These are phyloP conservation scores for Scortechinia acanthostroma DNA, from an alignment of 2,329 filamentous ascomycete species.

Conservation along the genomic window DNA sequence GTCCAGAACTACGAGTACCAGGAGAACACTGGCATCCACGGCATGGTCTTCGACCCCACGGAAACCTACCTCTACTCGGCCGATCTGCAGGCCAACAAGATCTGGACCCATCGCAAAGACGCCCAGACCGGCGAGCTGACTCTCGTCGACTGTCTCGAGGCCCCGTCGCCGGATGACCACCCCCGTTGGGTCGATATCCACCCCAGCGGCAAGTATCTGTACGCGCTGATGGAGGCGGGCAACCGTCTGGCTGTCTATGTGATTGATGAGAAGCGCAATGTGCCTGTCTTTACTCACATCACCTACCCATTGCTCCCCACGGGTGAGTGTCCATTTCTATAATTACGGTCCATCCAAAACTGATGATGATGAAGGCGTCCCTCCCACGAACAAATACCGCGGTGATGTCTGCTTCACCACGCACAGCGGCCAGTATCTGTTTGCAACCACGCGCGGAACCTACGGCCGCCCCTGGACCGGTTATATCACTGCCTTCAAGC, in stretches of 20 bases:
- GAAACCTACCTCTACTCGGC: constrained; percentile 75
- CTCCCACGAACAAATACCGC: constrained; percentile 64
- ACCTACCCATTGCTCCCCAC: constrained; percentile 75
- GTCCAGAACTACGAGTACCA: constrained; percentile 71
- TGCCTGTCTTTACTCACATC: constrained; percentile 73
- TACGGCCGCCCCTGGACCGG: constrained; percentile 68
- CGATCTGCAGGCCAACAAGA: constrained; percentile 70
- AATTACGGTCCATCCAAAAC: constrained; percentile 9
- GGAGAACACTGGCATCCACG: constrained; percentile 66
- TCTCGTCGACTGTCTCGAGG: constrained; percentile 67
- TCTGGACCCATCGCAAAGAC: constrained; percentile 78
- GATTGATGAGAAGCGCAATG: constrained; percentile 65
- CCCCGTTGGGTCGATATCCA: constrained; percentile 85
- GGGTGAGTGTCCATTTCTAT: constrained; percentile 36
- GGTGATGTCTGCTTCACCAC: constrained; percentile 77
- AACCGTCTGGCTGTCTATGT: constrained; percentile 78
- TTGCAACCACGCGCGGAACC: constrained; percentile 78
- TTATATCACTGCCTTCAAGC: constrained; percentile 74
- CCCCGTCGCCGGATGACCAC: constrained; percentile 67
- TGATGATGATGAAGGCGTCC: constrained; percentile 10
- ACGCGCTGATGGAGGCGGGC: constrained; percentile 83
- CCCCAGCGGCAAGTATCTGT: constrained; percentile 70
- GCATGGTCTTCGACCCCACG: constrained; percentile 72
- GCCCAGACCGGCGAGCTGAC: constrained; percentile 50
- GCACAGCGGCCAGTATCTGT: constrained; percentile 66